Conservation (phyloP, 495 filamentous ascomycete species). For the Diplogelasinospora grovesii region DNA sequence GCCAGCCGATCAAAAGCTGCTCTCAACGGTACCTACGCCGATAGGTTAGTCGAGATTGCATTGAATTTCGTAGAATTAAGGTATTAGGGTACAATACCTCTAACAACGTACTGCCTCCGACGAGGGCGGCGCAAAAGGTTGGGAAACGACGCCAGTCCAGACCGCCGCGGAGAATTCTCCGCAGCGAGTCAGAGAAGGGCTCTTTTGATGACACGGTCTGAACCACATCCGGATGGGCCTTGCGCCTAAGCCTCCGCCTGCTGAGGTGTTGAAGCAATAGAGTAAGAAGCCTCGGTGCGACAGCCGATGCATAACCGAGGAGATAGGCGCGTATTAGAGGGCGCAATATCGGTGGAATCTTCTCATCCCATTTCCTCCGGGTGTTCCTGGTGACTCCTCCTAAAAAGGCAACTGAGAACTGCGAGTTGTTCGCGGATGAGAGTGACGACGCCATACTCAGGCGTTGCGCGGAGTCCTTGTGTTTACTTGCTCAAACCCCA, state of each 20-base stretch:
- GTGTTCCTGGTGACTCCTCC: no score
- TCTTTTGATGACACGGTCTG: slow-evolving; percentile 6
- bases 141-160: slow-evolving; percentile 61
- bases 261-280: slow-evolving; percentile 43
- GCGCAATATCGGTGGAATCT: slow-evolving; percentile 37
- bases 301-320: slow-evolving; percentile 65
- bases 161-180: slow-evolving; percentile 38
- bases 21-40: slow-evolving; percentile 24
- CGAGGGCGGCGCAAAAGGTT: slow-evolving; percentile 69
- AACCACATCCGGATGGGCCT: slow-evolving; percentile 13
- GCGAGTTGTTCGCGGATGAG: no score
- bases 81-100: slow-evolving; percentile 39
- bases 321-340: slow-evolving; percentile 70
- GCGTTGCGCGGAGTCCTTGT: no score
- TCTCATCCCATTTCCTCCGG: slow-evolving; percentile 26
- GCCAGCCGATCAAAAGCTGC: slow-evolving; percentile 17
- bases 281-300: slow-evolving; percentile 58
- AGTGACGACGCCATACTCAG: no score
- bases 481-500: no score
- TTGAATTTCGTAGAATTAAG: no score
- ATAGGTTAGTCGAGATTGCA: slow-evolving; percentile 6
- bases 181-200: slow-evolving; percentile 34
- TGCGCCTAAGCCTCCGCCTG: slow-evolving; percentile 35
- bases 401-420: no score
- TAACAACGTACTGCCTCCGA: slow-evolving; percentile 72